Conservation (phyloP, 2,329 filamentous ascomycete species). For the Acrodontium crateriforme region DNA sequence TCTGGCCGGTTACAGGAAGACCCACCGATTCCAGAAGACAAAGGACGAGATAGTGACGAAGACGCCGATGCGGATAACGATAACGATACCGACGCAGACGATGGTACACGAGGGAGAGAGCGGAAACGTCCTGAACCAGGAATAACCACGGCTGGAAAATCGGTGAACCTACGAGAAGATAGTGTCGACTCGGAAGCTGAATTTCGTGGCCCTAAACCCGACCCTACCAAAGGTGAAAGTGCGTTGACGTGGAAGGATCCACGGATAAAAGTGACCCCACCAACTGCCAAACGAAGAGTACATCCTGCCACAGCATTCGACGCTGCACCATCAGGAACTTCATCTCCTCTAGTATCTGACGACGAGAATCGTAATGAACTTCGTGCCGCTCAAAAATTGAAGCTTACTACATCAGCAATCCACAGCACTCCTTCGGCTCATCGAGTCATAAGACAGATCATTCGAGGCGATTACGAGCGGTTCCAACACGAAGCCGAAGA, state of each 20-base stretch:
- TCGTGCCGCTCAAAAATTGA: slow-evolving; percentile 72
- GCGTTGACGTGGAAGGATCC: slow-evolving; percentile 16
- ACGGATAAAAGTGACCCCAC: slow-evolving; percentile 15
- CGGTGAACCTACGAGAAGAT: slow-evolving; percentile 16
- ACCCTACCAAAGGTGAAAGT: slow-evolving; percentile 22
- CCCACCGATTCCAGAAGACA: slow-evolving; percentile 10
- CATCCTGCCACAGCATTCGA: slow-evolving; percentile 83
- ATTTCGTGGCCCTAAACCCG: slow-evolving; percentile 14
- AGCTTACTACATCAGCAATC: slow-evolving; percentile 67
- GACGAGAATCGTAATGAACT: slow-evolving; percentile 73
- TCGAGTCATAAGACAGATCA: slow-evolving; percentile 75
- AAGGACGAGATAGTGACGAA: slow-evolving; percentile 15
- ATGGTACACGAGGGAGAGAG: slow-evolving; percentile 16
- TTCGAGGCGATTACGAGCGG: slow-evolving; percentile 70
- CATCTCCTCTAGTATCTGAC: slow-evolving; percentile 56
- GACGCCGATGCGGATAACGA: slow-evolving; percentile 21
- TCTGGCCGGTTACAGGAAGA: slow-evolving; percentile 16
- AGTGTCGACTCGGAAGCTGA: slow-evolving; percentile 16
- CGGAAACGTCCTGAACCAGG: slow-evolving; percentile 22
- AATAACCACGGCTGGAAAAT: slow-evolving; percentile 20
- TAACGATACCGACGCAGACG: slow-evolving; percentile 20
- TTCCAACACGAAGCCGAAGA: slow-evolving; percentile 68
- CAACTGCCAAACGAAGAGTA: slow-evolving; percentile 30
- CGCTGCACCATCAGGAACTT: slow-evolving; percentile 42
- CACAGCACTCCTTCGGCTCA: slow-evolving; percentile 62